Conservation (phyloP, 1,284 basidiomycete species). For the Ustilago loliicola region DNA sequence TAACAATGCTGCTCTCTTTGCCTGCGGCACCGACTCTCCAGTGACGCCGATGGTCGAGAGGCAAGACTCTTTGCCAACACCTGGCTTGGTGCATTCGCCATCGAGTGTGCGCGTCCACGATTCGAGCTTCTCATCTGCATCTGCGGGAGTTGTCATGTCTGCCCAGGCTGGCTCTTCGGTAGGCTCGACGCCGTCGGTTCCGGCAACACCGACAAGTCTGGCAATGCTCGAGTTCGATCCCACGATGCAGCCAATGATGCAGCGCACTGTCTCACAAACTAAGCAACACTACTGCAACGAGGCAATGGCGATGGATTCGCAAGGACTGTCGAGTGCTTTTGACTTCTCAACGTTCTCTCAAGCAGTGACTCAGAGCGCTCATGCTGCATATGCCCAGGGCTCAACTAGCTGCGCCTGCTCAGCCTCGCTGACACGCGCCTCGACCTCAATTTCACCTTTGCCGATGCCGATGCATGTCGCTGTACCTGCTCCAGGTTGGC, state of each 20-base stretch:
- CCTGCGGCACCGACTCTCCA: neutral
- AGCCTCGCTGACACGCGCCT: slow-evolving; percentile 1
- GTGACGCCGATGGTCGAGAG: neutral
- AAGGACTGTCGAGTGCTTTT: slow-evolving; percentile 19
- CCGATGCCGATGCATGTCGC: slow-evolving; percentile 3
- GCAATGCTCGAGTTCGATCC: slow-evolving; percentile 6
- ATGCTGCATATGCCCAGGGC: neutral
- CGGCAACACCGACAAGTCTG: slow-evolving; percentile 15
- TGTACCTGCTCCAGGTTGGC: slow-evolving; percentile 28
- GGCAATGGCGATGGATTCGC: neutral
- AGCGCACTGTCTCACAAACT: neutral
- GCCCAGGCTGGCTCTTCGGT: neutral
- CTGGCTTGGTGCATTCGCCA: slow-evolving; percentile 21
- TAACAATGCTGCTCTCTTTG: neutral
- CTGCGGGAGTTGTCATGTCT: neutral
- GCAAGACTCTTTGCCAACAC: slow-evolving; percentile 21
- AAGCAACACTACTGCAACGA: slow-evolving; percentile 3
- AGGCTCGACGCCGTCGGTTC: slow-evolving; percentile 20
- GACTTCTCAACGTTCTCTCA: slow-evolving; percentile 18
- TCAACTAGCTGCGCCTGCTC: slow-evolving; percentile 11
- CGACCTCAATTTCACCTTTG: neutral
- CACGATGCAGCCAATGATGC: neutral
- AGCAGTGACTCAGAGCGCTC: neutral
- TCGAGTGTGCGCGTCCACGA: slow-evolving; percentile 1
- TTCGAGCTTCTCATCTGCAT: neutral